Evolutionary conservation across 331 rosid genomes (phyloP).

Genomic region (Cydonia oblonga): DNA sequence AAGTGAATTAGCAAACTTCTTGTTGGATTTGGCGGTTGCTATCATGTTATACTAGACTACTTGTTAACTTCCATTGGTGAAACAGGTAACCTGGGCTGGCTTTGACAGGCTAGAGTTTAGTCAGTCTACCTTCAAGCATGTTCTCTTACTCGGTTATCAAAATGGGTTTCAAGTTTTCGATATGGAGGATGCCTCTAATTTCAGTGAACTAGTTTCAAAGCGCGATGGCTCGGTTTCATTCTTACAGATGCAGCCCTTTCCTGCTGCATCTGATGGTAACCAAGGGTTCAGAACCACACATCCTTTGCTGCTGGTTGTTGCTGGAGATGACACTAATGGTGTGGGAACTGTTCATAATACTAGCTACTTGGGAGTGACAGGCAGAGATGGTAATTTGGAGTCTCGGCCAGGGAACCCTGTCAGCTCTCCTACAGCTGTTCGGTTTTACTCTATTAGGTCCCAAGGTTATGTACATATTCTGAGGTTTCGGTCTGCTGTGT

Average conservation of each 20-base stretch:
- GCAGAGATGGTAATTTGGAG: conserved; percentile 36
- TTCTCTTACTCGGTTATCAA: conserved; percentile 74
- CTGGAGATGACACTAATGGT: conserved; percentile 41
- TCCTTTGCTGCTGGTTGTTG: conserved; percentile 72
- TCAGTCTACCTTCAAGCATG: conserved; percentile 32
- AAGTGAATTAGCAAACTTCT: neutral
- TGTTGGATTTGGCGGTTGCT: neutral
- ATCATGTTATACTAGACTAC: neutral
- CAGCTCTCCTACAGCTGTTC: conserved; percentile 63
- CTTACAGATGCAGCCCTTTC: conserved; percentile 80
- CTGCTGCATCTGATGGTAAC: conserved; percentile 35
- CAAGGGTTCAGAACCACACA: conserved; percentile 52
- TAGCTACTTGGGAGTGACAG: conserved; percentile 26
- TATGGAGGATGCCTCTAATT: conserved; percentile 72
- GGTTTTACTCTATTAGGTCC: conserved; percentile 71
- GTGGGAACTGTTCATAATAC: conserved; percentile 19
- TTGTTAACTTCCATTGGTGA: neutral
- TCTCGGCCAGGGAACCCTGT: conserved; percentile 32
- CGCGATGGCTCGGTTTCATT: conserved; percentile 73
- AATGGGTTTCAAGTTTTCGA: conserved; percentile 92
- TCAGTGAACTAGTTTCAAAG: conserved; percentile 72
- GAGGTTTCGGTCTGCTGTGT: conserved; percentile 69
- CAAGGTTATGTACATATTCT: conserved; percentile 71
- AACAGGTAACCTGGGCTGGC: conserved; percentile 87
- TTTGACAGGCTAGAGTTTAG: conserved; percentile 68